Conservation (phyloP, 305 asterid species). For the Rubia occidens region DNA sequence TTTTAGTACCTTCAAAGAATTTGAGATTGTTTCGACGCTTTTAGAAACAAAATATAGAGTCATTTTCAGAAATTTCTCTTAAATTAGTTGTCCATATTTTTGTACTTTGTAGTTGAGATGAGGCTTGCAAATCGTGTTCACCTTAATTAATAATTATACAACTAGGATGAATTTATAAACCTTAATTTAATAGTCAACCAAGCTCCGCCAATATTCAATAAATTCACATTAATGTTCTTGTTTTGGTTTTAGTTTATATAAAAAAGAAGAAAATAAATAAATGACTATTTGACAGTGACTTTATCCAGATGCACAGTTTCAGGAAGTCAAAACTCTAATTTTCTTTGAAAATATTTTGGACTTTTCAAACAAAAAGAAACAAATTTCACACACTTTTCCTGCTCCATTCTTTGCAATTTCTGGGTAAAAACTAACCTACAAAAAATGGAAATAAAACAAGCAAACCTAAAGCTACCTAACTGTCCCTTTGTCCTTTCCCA, state of each 20-base stretch:
- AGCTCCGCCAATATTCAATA: not conserved
- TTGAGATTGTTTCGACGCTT: too few relatives aligned
- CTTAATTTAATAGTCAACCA: not conserved
- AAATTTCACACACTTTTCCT: not conserved
- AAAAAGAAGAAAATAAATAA: not conserved
- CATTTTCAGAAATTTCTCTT: not conserved
- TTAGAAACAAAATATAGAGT: too few relatives aligned
- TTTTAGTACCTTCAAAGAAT: too few relatives aligned
- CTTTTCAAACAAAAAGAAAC: not conserved
- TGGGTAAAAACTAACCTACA: not conserved
- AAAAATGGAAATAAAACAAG: not conserved
- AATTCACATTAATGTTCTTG: not conserved
- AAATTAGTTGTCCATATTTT: not conserved
- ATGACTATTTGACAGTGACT: not conserved
- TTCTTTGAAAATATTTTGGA: not conserved
- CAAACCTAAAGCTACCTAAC: not conserved
- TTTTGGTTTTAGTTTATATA: not conserved
- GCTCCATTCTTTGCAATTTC: not conserved
- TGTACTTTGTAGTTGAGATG: not conserved
- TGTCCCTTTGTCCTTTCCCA: not conserved
- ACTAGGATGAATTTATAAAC: not conserved
- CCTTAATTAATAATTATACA: not conserved
- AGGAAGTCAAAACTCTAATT: not conserved
- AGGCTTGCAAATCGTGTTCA: not conserved
- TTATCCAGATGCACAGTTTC: not conserved